A percentile compares a stretch with the other conserved stretches of the same genome.
Evolutionary conservation across 2,329 filamentous ascomycete genomes (phyloP).

Genomic region (Cladophialophora psammophila): DNA sequence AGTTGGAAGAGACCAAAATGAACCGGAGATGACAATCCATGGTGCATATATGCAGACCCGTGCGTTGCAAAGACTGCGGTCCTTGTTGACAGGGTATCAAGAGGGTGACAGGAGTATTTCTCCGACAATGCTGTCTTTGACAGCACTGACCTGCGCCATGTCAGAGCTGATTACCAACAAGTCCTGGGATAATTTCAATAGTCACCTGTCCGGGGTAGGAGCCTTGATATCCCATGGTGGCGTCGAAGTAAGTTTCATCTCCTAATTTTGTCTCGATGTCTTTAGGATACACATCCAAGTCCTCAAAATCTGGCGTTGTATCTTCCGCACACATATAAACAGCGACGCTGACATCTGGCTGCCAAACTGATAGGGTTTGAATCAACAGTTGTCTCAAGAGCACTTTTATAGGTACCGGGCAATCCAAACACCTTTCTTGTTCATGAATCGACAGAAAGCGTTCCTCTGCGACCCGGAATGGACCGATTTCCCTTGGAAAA

Average conservation of each 20-base stretch:
- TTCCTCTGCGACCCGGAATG: conserved; percentile 31
- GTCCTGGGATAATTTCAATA: conserved; percentile 33
- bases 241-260: conserved; percentile 11
- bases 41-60: conserved; percentile 30
- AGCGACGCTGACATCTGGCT: not conserved
- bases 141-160: conserved; percentile 33
- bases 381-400: conserved; percentile 16
- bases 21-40: conserved; percentile 26
- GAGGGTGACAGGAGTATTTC: conserved; percentile 26
- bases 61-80: conserved; percentile 30
- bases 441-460: conserved; percentile 30
- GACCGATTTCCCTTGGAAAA: conserved; percentile 29
- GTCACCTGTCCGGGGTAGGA: conserved; percentile 34
- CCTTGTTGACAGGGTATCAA: conserved; percentile 24
- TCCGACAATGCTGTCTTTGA: conserved; percentile 29
- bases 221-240: conserved; percentile 31
- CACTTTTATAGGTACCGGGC: conserved; percentile 35
- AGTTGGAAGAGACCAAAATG: conserved; percentile 26
- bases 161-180: conserved; percentile 33
- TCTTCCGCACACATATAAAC: not conserved
- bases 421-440: conserved; percentile 32
- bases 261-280: not conserved
- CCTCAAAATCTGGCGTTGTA: not conserved
- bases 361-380: conserved; percentile 6
- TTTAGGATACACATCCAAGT: not conserved